Evolutionary conservation across 495 filamentous ascomycete species (phyloP), one percentile per base, ranked within the genome.

Genomic region (Neurospora sp.): DNA sequence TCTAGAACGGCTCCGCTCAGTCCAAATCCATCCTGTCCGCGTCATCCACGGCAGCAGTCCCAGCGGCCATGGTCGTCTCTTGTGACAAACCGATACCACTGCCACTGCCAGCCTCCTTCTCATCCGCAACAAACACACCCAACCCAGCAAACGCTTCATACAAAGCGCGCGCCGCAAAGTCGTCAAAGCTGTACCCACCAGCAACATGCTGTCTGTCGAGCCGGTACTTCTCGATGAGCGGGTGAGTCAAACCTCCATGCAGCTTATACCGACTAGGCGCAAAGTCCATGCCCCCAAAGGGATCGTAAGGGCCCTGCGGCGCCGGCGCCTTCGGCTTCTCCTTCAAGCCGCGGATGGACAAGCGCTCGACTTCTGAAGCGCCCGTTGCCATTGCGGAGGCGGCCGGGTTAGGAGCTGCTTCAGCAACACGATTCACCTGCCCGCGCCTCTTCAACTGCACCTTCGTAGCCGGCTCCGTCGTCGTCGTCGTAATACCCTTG

Each of bases 121-220:
- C 94, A 35, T 98, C 94, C 44, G 88, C 92, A 75, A 97, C 92
- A 61, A 93, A 90, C 38, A 86, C 83, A 1, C 92, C 94, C 74
- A 99, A 80, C 1, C 96, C 96, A 0, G 92, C 88, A 82, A 97
- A 99, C 0, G 95, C 94, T 78, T 97, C 94, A 75, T 92, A 89
- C 82, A 98, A 81, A 22, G 92, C 90, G 31, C 94, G 84, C 37
- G 89, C 83, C 77, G 91, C 94, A 76, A 94, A 98, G 77, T 97
- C 94, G 16, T 82, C 80, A 41, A 96, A 82, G 77, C 90, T 89
- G 79, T 94, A 98, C 0, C 96, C 96, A 53, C 95, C 94, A 39
- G 91, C 92, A n/a, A 84, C 83, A 75, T 90, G 87, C 31, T 27
- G 53, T 35, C 61, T 69, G 14, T 79, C 78, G 69, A 39, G 22